Evolutionary conservation across 169 alveolate genomes (phyloP), one percentile per base, ranked within the genome.

Genomic region (Cryptosporidium baileyi): DNA sequence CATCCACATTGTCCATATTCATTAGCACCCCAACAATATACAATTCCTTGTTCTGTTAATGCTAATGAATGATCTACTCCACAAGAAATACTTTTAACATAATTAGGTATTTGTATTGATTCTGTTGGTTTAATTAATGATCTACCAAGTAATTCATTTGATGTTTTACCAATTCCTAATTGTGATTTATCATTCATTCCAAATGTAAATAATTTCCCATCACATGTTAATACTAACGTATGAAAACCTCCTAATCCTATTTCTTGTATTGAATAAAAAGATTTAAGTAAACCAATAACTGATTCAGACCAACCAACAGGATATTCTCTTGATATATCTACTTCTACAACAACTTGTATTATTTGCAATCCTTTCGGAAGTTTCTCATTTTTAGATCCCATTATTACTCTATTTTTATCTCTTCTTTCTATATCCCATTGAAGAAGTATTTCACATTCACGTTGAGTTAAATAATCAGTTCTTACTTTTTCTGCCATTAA

Each of bases 401-500:
- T 22, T 2, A 74, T 60, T 24, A 74, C 67, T 74, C 85, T 74
- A 26, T 74, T 74, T 24, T 22, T 54, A 43, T 74, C 49, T 36
- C 85, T 52, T 22, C 85, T 51, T n/a, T 74, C 85, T 8, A 74
- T 26, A 32, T 74, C 85, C 85, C 85, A 74, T 54, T 51, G 52
- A 8, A 74, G 32, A 4, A 74, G 19, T 26, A 26, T 41, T 36
- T 57, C 43, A 6, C 85, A 74, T 28, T 74, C 85, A 34, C 17
- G 32, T 28, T 57, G 85, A 6, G 85, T 74, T 11, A 74, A 19
- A 38, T 30, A 74, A 41, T 74, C 74, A 3, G 67, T 19, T 38
- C 92, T 40, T 7, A 89, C 92, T 47, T 61, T 49, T 32, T 82
- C 89, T 8, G 90, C 80, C 49, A 79, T 88, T 13, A 89, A 36